Conservation (phyloP, 768 basidiomycete species). For the Naganishia antarctica region DNA sequence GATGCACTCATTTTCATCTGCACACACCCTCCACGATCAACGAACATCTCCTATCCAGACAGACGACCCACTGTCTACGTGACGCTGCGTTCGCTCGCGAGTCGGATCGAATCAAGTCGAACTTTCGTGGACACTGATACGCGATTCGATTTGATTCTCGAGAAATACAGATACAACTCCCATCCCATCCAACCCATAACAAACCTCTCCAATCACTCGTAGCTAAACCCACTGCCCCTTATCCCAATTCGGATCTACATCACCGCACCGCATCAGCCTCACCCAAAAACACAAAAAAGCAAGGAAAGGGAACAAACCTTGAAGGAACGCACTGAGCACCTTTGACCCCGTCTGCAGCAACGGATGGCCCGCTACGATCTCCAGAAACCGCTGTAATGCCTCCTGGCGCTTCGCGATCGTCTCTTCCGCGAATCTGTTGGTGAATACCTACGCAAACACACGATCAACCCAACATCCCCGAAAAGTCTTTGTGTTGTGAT, state of each 20-base stretch:
- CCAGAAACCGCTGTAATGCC: constrained; percentile 88
- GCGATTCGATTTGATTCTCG: too few relatives aligned
- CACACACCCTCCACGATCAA: too few relatives aligned
- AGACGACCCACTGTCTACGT: too few relatives aligned
- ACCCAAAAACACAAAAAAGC: background rate
- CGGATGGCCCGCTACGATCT: constrained; percentile 94
- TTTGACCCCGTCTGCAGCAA: constrained; percentile 95
- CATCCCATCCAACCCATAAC: background rate
- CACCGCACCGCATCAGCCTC: constrained; percentile 1
- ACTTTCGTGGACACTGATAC: too few relatives aligned
- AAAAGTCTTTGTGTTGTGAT: background rate
- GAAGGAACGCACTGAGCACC: constrained; percentile 88
- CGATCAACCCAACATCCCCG: too few relatives aligned
- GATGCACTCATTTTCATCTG: too few relatives aligned
- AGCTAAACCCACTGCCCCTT: constrained; percentile 42
- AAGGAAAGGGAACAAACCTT: constrained; percentile 49
- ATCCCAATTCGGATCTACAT: constrained; percentile 76
- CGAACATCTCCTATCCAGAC: too few relatives aligned
- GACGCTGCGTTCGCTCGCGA: too few relatives aligned
- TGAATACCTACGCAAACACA: constrained; percentile 82
- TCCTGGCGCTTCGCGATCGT: constrained; percentile 88
- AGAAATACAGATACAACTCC: too few relatives aligned
- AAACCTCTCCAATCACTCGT: too few relatives aligned
- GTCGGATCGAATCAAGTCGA: too few relatives aligned
- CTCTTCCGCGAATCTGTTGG: constrained; percentile 95